Conservation (phyloP, 2,329 filamentous ascomycete species). For the Cladosporium oxysporum region DNA sequence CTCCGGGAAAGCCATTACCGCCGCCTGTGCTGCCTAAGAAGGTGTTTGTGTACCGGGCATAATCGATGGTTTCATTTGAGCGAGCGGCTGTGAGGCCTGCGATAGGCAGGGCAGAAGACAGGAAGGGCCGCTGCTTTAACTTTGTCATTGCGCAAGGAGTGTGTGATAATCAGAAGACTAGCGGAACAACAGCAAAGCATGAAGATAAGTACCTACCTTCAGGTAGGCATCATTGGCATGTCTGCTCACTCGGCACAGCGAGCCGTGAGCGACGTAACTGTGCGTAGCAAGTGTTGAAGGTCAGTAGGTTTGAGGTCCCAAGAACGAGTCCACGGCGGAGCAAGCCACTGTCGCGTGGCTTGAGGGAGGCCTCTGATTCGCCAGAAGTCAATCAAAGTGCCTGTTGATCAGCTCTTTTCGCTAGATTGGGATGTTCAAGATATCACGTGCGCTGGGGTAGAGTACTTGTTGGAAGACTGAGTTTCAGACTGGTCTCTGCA, state of each 20-base stretch:
- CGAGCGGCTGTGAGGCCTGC: neutral
- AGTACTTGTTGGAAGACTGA: neutral
- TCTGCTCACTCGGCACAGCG: neutral
- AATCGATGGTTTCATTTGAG: neutral
- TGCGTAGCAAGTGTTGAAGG: neutral
- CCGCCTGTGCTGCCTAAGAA: conserved; percentile 44
- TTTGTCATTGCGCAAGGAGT: conserved; percentile 3
- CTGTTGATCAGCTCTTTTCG: conserved; percentile 7
- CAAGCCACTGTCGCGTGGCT: conserved; percentile 11
- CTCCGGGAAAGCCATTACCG: conserved; percentile 46
- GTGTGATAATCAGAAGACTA: neutral
- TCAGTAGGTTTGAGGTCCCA: conserved; percentile 3
- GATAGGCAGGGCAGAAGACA: neutral
- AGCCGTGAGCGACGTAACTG: neutral
- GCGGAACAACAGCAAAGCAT: neutral
- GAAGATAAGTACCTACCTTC: neutral
- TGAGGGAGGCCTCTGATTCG: conserved; percentile 10
- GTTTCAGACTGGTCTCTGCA: neutral
- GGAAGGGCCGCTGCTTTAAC: neutral
- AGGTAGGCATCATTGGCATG: neutral
- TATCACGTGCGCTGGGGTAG: neutral
- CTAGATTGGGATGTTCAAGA: neutral
- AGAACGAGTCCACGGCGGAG: conserved; percentile 4
- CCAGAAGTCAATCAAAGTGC: neutral
- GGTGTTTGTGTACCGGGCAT: conserved; percentile 10